Evolutionary conservation across 2,329 filamentous ascomycete species (phyloP).

Genomic region (Escovopsis sp.): DNA sequence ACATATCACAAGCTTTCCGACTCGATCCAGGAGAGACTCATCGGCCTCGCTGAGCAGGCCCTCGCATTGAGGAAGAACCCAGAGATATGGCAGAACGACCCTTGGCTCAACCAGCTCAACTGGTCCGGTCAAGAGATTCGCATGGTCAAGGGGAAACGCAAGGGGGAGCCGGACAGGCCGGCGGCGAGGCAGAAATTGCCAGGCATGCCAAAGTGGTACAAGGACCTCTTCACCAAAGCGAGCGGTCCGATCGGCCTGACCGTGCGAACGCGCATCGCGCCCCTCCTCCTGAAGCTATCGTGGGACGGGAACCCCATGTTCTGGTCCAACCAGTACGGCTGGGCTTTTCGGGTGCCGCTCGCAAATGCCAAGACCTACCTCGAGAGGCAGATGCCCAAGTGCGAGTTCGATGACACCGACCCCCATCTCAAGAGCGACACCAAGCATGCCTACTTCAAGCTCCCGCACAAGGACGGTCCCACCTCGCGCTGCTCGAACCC

Average conservation of each 20-base stretch:
- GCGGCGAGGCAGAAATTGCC: conserved; percentile 80
- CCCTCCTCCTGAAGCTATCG: conserved; percentile 63
- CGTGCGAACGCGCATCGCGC: conserved; percentile 76
- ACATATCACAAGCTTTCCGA: conserved; percentile 66
- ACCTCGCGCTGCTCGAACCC: conserved; percentile 71
- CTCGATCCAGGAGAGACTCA: conserved; percentile 61
- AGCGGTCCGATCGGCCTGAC: conserved; percentile 59
- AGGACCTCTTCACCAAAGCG: conserved; percentile 63
- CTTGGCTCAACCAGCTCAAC: conserved; percentile 86
- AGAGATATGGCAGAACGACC: conserved; percentile 59
- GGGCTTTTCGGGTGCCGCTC: conserved; percentile 69
- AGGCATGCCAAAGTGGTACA: conserved; percentile 93
- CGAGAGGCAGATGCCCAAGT: conserved; percentile 55
- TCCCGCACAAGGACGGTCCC: conserved; percentile 92
- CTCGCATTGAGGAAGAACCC: conserved; percentile 55
- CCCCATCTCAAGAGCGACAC: conserved; percentile 47
- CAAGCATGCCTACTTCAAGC: conserved; percentile 64
- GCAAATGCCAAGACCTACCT: conserved; percentile 48
- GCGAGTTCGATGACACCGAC: conserved; percentile 65
- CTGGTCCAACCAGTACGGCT: conserved; percentile 88
- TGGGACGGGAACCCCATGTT: conserved; percentile 85
- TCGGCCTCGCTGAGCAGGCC: conserved; percentile 62
- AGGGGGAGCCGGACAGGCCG: conserved; percentile 61
- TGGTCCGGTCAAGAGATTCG: conserved; percentile 88
- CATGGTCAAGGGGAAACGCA: conserved; percentile 85